Conservation (phyloP, 2,329 filamentous ascomycete species). For the Aspergillus oerlinghausenensis region DNA sequence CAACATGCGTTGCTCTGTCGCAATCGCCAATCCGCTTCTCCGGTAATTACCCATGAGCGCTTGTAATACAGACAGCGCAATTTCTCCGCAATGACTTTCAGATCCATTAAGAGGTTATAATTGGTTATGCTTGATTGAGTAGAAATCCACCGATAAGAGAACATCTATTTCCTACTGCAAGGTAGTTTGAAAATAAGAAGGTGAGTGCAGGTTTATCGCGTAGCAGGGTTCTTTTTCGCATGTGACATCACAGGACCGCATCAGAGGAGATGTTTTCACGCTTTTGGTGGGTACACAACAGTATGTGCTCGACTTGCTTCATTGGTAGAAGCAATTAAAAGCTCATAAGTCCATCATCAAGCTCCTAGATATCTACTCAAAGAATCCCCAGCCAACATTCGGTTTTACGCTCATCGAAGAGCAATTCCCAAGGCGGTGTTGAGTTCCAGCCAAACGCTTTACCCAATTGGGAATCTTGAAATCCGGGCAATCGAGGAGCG, state of each 20-base stretch:
- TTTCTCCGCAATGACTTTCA: background rate
- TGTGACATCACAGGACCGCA: background rate
- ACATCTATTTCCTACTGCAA: background rate
- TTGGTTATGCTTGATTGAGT: background rate
- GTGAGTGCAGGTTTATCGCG: background rate
- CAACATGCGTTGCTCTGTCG: conserved; percentile 16
- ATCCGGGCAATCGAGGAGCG: conserved; percentile 12
- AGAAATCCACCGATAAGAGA: background rate
- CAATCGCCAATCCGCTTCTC: conserved; percentile 17
- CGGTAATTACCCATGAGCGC: background rate
- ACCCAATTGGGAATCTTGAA: conserved; percentile 16
- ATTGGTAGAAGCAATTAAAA: background rate
- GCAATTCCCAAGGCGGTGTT: background rate
- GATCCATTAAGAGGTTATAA: background rate
- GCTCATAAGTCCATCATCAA: background rate
- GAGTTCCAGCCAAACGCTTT: conserved; percentile 14
- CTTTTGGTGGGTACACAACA: background rate
- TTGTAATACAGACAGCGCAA: background rate
- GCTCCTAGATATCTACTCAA: background rate
- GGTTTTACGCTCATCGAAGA: background rate
- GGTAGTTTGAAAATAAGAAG: background rate
- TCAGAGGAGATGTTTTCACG: background rate
- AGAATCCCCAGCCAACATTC: background rate
- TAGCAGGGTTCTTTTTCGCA: background rate
- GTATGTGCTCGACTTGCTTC: background rate